phyloP scores from a whole-genome alignment of 352 stramenopile species.

The Pythium utonaiense region DNA sequence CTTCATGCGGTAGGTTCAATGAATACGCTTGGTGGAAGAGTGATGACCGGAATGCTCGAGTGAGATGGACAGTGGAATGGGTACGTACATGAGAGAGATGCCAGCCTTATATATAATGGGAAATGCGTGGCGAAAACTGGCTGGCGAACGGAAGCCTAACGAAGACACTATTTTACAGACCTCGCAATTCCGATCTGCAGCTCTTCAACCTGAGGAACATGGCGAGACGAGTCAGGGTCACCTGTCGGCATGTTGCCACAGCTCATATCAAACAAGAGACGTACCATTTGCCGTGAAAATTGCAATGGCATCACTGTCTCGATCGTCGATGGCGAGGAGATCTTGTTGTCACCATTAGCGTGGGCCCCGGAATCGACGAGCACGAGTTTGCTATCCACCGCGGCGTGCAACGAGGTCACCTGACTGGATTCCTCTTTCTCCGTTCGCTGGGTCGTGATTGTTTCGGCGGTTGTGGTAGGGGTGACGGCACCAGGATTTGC shows the following conservation, averaged over 20 bases:
- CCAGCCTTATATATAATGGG: conserved; percentile 6
- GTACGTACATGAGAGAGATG: neutral
- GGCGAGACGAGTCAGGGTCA: neutral
- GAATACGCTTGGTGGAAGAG: neutral
- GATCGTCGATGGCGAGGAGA: conserved; percentile 68
- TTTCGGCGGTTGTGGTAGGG: neutral
- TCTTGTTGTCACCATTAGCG: conserved; percentile 44
- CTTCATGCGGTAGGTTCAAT: neutral
- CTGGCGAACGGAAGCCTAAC: neutral
- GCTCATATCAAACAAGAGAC: too few relatives aligned
- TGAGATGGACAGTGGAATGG: neutral
- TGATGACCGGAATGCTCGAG: neutral
- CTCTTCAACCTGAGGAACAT: conserved; percentile 22
- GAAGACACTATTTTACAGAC: conserved; percentile 23
- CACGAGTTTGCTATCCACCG: conserved; percentile 32
- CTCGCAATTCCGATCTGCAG: conserved; percentile 23
- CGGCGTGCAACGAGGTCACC: conserved; percentile 14
- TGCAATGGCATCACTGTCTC: conserved; percentile 70
- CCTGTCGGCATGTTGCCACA: too few relatives aligned
- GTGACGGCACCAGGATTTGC: neutral
- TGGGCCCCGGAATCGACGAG: conserved; percentile 19
- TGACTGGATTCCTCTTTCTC: neutral
- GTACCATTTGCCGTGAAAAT: conserved; percentile 61
- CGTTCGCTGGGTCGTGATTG: conserved; percentile 1
- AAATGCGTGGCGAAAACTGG: conserved; percentile 7